Conservation (phyloP, 2,329 filamentous ascomycete species). For the Aspergillus tubingensis region DNA sequence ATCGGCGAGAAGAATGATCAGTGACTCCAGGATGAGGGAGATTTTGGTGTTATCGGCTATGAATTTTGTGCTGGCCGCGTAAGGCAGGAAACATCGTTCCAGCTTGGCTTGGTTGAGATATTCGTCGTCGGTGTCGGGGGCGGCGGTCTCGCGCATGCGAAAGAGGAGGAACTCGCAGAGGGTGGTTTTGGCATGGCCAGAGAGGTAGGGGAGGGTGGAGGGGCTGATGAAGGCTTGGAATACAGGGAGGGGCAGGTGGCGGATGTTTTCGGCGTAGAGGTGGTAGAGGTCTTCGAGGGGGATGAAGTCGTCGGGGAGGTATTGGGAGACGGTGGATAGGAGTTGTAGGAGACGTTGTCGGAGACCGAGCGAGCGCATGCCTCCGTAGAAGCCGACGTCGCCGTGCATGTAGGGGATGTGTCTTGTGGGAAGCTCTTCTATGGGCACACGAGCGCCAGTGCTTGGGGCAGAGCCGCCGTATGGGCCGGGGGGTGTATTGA, state of each 20-base stretch:
- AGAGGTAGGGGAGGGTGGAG: constrained; percentile 46
- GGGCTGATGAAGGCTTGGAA: constrained; percentile 50
- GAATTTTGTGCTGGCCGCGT: constrained; percentile 62
- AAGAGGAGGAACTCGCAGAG: constrained; percentile 57
- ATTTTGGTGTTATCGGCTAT: constrained; percentile 72
- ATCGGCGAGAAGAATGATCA: constrained; percentile 57
- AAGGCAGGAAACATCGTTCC: constrained; percentile 64
- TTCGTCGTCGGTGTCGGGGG: constrained; percentile 41
- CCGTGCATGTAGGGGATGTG: constrained; percentile 16
- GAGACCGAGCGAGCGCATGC: constrained; percentile 42
- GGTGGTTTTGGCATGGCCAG: constrained; percentile 46
- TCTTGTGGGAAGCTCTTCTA: constrained; percentile 14
- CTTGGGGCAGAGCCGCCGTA: constrained; percentile 4
- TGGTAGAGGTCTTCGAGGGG: constrained; percentile 44
- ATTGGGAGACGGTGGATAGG: constrained; percentile 41
- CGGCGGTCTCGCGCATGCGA: constrained; percentile 50
- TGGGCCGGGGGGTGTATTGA: not conserved
- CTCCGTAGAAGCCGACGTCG: constrained; percentile 38
- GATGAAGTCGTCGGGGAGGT: constrained; percentile 39
- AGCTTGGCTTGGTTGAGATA: constrained; percentile 54
- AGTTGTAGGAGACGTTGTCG: constrained; percentile 50
- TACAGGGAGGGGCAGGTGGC: constrained; percentile 46
- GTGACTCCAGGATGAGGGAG: constrained; percentile 66
- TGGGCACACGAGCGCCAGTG: not conserved
- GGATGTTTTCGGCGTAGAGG: constrained; percentile 50